Evolutionary conservation across 306 rosid genomes (phyloP).

Genomic region (Mucuna pruriens): DNA sequence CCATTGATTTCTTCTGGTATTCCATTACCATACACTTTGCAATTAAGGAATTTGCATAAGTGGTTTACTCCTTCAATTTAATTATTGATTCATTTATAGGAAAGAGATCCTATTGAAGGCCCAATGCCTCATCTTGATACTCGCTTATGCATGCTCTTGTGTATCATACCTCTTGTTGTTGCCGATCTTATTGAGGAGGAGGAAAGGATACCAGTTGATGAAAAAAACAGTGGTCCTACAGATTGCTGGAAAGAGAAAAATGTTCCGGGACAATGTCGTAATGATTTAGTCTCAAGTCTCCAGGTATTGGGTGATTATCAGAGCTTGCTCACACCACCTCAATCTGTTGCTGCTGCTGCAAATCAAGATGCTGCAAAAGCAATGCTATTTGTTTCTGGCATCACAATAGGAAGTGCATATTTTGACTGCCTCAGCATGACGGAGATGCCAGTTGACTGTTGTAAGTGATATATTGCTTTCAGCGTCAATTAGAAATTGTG

Average conservation of each 20-base stretch:
- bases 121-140: constrained; percentile 96
- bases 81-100: constrained; percentile 50
- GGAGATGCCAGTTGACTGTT: constrained; percentile 75
- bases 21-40: background rate
- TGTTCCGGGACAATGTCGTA: constrained; percentile 62
- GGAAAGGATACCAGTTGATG: constrained; percentile 58
- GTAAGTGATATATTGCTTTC: constrained; percentile 59
- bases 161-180: constrained; percentile 82
- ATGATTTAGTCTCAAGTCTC: constrained; percentile 77
- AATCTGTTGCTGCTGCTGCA: constrained; percentile 65
- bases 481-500: constrained; percentile 7
- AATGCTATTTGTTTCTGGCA: constrained; percentile 79
- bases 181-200: constrained; percentile 83
- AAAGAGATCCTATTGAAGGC: constrained; percentile 98
- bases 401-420: constrained; percentile 70
- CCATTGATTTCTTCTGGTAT: background rate
- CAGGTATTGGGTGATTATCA: constrained; percentile 87
- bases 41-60: background rate
- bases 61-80: background rate
- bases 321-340: constrained; percentile 85
- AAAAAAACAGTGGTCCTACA: constrained; percentile 51
- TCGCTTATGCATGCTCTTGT: constrained; percentile 86
- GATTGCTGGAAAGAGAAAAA: constrained; percentile 66
- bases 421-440: constrained; percentile 73
- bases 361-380: constrained; percentile 98